Percentiles rank a stretch among this genome's conserved stretches.
phyloP scores from a whole-genome alignment of 23 red algal genomes.

The Gracilaria domingensis region DNA sequence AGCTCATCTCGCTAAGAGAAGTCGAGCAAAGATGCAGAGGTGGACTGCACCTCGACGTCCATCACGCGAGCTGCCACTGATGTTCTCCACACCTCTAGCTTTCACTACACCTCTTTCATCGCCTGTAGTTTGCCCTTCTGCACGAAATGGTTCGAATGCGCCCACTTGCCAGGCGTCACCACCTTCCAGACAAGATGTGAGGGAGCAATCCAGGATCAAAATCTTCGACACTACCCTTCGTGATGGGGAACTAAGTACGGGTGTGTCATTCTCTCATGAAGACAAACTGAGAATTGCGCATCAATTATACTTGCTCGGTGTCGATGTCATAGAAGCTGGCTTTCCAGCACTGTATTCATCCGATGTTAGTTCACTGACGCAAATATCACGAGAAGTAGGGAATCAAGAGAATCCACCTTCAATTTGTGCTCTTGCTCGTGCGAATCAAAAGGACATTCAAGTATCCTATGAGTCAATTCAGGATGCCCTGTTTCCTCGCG shows the following conservation, averaged over 20 bases:
- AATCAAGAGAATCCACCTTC: background rate
- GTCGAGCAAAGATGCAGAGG: no score
- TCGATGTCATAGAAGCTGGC: slow-evolving; percentile 49
- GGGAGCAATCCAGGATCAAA: background rate
- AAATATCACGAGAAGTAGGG: background rate
- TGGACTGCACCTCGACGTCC: no score
- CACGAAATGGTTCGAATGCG: no score
- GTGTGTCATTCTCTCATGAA: background rate
- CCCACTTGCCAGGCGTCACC: background rate
- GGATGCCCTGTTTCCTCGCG: background rate
- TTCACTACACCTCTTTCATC: no score
- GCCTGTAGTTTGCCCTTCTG: no score
- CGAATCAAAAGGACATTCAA: background rate
- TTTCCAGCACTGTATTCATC: background rate
- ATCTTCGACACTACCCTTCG: slow-evolving; percentile 51
- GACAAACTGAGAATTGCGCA: slow-evolving; percentile 22
- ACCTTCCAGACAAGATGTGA: background rate
- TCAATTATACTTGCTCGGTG: slow-evolving; percentile 18
- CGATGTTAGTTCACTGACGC: background rate
- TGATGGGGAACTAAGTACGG: slow-evolving; percentile 3
- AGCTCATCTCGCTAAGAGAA: no score
- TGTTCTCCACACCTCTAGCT: no score
- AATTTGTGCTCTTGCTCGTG: slow-evolving; percentile 18
- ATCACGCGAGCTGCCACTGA: no score
- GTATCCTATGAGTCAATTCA: background rate